Evolutionary conservation across 2,329 filamentous ascomycete genomes (phyloP).

Genomic region (Cercospora beticola): DNA sequence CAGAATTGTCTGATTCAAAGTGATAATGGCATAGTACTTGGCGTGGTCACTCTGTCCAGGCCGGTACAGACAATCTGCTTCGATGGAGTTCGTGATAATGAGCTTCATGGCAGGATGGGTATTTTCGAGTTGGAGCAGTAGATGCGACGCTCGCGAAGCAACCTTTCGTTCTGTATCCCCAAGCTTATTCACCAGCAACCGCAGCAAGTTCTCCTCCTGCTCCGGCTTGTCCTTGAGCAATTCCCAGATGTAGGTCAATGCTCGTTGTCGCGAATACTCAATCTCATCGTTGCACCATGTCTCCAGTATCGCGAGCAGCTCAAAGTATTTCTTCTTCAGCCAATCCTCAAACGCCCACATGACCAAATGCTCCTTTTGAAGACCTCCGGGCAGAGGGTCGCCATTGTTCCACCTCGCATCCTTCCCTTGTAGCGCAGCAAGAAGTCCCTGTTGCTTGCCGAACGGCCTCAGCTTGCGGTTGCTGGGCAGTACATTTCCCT

Average conservation of each 20-base stretch:
- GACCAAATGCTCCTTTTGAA: conserved; percentile 76
- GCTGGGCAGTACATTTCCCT: conserved; percentile 78
- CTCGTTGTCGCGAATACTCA: conserved; percentile 83
- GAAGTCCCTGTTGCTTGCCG: conserved; percentile 71
- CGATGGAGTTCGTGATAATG: conserved; percentile 79
- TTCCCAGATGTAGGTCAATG: conserved; percentile 88
- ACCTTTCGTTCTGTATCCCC: conserved; percentile 96
- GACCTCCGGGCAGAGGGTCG: conserved; percentile 69
- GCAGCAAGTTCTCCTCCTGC: conserved; percentile 89
- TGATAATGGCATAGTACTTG: conserved; percentile 95
- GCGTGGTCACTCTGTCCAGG: conserved; percentile 84
- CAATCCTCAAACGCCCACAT: conserved; percentile 93
- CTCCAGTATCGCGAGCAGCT: conserved; percentile 86
- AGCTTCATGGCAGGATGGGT: conserved; percentile 92
- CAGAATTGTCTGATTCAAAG: conserved; percentile 92
- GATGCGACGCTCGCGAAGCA: conserved; percentile 85
- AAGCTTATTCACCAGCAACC: conserved; percentile 91
- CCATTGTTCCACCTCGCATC: conserved; percentile 64
- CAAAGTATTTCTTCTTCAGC: conserved; percentile 91
- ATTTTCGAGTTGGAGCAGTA: conserved; percentile 86
- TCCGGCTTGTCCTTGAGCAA: conserved; percentile 94
- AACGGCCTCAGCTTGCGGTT: conserved; percentile 81
- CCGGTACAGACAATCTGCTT: conserved; percentile 82
- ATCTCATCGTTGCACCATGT: conserved; percentile 94
- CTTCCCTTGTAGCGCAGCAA: conserved; percentile 66